phyloP scores from a whole-genome alignment of 352 stramenopile genomes.

The Pythium dissotocum region DNA sequence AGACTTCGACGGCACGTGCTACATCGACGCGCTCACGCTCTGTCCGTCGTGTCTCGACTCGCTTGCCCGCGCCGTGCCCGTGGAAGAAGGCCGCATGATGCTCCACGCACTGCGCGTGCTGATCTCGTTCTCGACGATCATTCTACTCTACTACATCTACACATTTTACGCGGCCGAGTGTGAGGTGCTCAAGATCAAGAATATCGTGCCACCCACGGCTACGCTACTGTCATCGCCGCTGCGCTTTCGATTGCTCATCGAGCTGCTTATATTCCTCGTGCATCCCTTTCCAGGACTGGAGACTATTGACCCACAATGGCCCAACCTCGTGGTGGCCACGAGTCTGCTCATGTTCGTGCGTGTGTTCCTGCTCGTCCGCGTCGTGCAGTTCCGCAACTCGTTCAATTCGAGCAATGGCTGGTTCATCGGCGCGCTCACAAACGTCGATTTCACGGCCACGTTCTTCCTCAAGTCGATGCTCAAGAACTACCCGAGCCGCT shows the following conservation, averaged over 20 bases:
- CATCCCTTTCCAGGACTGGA: slow-evolving; percentile 75
- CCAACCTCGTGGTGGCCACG: slow-evolving; percentile 51
- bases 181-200: slow-evolving; percentile 81
- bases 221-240: slow-evolving; percentile 64
- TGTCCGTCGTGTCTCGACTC: slow-evolving; percentile 45
- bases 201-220: slow-evolving; percentile 69
- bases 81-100: slow-evolving; percentile 61
- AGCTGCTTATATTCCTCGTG: slow-evolving; percentile 53
- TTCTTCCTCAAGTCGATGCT: slow-evolving; percentile 82
- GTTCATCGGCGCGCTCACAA: slow-evolving; percentile 80
- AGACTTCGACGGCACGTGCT: slow-evolving; percentile 36
- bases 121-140: slow-evolving; percentile 60
- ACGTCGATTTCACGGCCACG: slow-evolving; percentile 63
- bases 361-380: slow-evolving; percentile 51
- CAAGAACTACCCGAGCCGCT: slow-evolving; percentile 62
- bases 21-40: slow-evolving; percentile 27
- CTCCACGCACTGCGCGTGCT: slow-evolving; percentile 63
- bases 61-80: slow-evolving; percentile 34
- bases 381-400: slow-evolving; percentile 63
- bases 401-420: slow-evolving; percentile 83
- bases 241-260: slow-evolving; percentile 43
- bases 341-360: slow-evolving; percentile 68
- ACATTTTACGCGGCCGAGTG: slow-evolving; percentile 66
- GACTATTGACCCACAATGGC: slow-evolving; percentile 57
- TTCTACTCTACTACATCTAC: slow-evolving; percentile 75